Conservation (phyloP, 108 stramenopile species). For the Conticribra guillardii region DNA sequence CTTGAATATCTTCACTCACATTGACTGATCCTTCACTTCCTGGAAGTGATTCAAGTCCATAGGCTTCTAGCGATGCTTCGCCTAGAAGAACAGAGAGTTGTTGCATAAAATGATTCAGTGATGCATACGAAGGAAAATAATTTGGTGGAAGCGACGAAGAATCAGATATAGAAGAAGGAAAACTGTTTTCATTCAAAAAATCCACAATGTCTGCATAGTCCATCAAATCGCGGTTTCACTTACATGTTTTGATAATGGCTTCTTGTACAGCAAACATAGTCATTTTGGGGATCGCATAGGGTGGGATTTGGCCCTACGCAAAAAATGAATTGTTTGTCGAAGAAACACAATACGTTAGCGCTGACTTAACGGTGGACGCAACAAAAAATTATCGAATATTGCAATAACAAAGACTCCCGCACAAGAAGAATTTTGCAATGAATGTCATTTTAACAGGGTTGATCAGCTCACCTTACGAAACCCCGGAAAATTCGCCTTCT, state of each 20-base stretch:
- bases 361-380: not conserved
- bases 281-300: constrained; percentile 86
- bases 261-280: constrained; percentile 82
- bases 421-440: too few relatives aligned
- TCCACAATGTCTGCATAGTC: too few relatives aligned
- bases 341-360: not conserved
- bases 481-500: constrained; percentile 88
- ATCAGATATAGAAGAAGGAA: not conserved
- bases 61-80: constrained; percentile 67
- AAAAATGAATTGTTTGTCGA: not conserved
- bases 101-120: too few relatives aligned
- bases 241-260: constrained; percentile 76
- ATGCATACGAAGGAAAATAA: too few relatives aligned
- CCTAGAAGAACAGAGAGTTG: constrained; percentile 11
- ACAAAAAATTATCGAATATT: not conserved
- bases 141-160: not conserved
- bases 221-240: too few relatives aligned
- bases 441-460: too few relatives aligned
- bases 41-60: constrained; percentile 71
- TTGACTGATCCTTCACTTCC: constrained; percentile 67
- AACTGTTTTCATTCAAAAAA: not conserved
- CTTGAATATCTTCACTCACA: constrained; percentile 74
- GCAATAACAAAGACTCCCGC: too few relatives aligned
- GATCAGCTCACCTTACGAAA: constrained; percentile 75
- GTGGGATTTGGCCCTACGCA: constrained; percentile 75